Conservation (phyloP, 1,284 basidiomycete genomes). For the Caloboletus firmus region DNA sequence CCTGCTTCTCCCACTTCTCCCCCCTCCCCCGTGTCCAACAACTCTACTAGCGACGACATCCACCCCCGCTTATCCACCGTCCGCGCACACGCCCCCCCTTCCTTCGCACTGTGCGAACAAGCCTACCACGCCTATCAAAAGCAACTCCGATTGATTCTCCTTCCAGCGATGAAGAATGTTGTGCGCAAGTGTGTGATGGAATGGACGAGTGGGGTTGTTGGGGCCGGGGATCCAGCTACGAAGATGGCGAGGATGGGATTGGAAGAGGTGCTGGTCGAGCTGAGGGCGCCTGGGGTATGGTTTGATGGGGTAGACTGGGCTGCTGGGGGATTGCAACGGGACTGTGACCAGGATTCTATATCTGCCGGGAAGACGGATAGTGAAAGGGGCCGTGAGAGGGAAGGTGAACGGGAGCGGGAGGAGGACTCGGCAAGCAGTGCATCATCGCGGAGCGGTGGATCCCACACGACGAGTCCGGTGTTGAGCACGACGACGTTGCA, state of each 20-base stretch:
- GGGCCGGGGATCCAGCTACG: constrained; percentile 40
- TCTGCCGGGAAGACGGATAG: constrained; percentile 40
- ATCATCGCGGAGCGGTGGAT: constrained; percentile 48
- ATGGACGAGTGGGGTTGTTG: constrained; percentile 38
- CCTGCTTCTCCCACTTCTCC: constrained; percentile 12
- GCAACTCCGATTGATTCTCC: constrained; percentile 55
- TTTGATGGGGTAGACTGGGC: constrained; percentile 67
- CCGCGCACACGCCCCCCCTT: constrained; percentile 51
- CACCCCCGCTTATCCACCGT: constrained; percentile 53
- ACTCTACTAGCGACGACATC: constrained; percentile 29
- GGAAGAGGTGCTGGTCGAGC: constrained; percentile 56
- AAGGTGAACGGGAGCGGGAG: constrained; percentile 33
- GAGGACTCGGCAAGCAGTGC: constrained; percentile 46
- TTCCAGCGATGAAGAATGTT: constrained; percentile 65
- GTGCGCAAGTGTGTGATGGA: constrained; percentile 64
- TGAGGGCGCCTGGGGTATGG: constrained; percentile 62
- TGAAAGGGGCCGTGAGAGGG: constrained; percentile 34
- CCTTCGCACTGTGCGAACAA: constrained; percentile 55
- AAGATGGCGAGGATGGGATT: constrained; percentile 53
- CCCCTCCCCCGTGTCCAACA: constrained; percentile 15
- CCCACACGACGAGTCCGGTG: constrained; percentile 68
- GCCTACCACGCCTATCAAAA: constrained; percentile 56
- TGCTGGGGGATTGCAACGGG: constrained; percentile 16
- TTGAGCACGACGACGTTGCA: constrained; percentile 71
- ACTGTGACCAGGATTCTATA: constrained; percentile 7